Percentiles rank a stretch among this genome's conserved stretches.
Evolutionary conservation across 164 flowering plant genomes (phyloP).

Genomic region (Protea cynaroides): DNA sequence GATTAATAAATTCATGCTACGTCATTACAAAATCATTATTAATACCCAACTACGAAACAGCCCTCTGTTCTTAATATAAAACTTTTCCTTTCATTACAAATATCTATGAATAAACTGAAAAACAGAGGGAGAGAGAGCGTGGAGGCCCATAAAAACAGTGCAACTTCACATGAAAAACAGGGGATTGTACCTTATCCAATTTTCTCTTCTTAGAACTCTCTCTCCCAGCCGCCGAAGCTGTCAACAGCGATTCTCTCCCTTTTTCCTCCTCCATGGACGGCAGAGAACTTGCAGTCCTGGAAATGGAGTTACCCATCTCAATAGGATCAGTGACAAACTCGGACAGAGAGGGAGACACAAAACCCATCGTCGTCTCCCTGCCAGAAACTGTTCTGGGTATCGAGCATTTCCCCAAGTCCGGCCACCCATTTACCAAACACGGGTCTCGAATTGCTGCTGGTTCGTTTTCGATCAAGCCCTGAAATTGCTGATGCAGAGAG

Average conservation of each 20-base stretch:
- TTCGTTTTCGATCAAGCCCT: conserved; percentile 21
- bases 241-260: conserved; percentile 7
- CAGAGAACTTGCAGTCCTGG: conserved; percentile 42
- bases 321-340: conserved; percentile 17
- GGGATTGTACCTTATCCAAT: conserved; percentile 31
- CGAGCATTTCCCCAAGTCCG: conserved; percentile 26
- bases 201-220: conserved; percentile 68
- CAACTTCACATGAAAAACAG: conserved; percentile 27
- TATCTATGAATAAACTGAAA: neutral
- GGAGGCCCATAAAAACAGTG: too few relatives aligned
- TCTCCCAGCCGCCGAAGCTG: conserved; percentile 26
- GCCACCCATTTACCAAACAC: conserved; percentile 41
- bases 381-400: conserved; percentile 8
- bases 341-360: conserved; percentile 6
- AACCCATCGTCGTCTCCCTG: conserved; percentile 6
- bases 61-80: too few relatives aligned
- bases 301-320: conserved; percentile 18
- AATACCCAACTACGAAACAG: too few relatives aligned
- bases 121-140: neutral
- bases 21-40: too few relatives aligned
- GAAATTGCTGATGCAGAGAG: conserved; percentile 21
- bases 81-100: too few relatives aligned
- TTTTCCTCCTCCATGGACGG: conserved; percentile 13
- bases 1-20: neutral
- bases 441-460: conserved; percentile 31